phyloP scores from a whole-genome alignment of 2,329 filamentous ascomycete genomes.

The Thielaviopsis punctulata region DNA sequence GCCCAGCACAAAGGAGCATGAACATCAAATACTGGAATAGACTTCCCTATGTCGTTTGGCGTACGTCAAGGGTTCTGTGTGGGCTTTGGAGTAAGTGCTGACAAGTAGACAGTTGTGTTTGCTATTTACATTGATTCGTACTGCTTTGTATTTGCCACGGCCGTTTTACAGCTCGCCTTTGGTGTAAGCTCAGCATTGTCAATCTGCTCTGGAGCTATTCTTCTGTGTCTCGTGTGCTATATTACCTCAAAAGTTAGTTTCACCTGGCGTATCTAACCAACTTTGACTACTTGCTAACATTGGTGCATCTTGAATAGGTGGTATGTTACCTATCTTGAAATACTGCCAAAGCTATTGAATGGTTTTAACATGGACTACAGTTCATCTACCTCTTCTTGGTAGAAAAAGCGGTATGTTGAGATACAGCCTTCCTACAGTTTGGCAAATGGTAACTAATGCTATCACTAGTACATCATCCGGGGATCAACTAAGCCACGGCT shows the following conservation, averaged over 20 bases:
- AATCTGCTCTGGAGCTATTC: constrained; percentile 39
- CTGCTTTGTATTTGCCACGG: constrained; percentile 39
- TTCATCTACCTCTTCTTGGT: constrained; percentile 49
- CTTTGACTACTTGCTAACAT: background rate
- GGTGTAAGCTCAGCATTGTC: constrained; percentile 33
- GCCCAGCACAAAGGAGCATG: constrained; percentile 10
- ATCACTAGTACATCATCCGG: constrained; percentile 40
- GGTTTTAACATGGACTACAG: constrained; percentile 15
- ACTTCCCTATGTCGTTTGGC: constrained; percentile 26
- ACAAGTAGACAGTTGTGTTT: constrained; percentile 33
- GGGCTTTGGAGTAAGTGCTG: background rate
- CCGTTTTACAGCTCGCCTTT: constrained; percentile 37
- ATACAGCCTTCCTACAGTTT: background rate
- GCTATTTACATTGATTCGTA: constrained; percentile 43
- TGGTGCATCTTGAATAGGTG: constrained; percentile 2
- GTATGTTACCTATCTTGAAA: constrained; percentile 1
- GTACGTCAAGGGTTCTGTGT: constrained; percentile 18
- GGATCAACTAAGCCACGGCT: constrained; percentile 32
- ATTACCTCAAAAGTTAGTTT: constrained; percentile 40
- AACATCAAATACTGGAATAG: constrained; percentile 12
- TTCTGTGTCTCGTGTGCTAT: constrained; percentile 44
- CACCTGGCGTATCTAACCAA: background rate
- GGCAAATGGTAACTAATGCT: constrained; percentile 7
- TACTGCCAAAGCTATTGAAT: background rate
- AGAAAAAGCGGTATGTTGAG: constrained; percentile 37